Percentiles rank a stretch among this genome's conserved stretches.
These are phyloP conservation scores for Pythium aphanidermatum DNA, from an alignment of 352 stramenopile species.

Conservation along the genomic window DNA sequence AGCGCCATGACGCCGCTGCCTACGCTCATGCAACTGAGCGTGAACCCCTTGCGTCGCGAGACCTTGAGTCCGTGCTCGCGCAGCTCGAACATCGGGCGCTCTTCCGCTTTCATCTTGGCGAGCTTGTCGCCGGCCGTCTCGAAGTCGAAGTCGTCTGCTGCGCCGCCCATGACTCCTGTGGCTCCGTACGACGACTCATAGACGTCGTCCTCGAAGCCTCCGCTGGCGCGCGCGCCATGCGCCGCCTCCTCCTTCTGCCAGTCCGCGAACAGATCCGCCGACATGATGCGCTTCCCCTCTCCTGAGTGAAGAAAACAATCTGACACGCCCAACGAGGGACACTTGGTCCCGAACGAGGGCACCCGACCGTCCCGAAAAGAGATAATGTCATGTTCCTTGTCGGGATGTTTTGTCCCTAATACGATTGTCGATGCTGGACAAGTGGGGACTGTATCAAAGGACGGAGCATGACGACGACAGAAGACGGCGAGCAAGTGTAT, in stretches of 20 bases:
- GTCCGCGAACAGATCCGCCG: conserved; percentile 84
- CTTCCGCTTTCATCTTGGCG: conserved; percentile 45
- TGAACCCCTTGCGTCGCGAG: conserved; percentile 80
- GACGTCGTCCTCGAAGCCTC: conserved; percentile 3
- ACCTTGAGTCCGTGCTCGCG: conserved; percentile 85
- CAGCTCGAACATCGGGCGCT: conserved; percentile 83
- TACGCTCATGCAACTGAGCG: conserved; percentile 70
- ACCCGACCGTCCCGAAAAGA: too few relatives aligned
- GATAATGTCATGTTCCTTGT: too few relatives aligned
- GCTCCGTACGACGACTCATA: conserved; percentile 13
- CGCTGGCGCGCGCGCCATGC: conserved; percentile 14
- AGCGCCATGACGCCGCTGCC: conserved; percentile 80
- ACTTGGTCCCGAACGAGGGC: too few relatives aligned
- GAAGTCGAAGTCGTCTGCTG: conserved; percentile 76
- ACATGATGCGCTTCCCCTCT: conserved; percentile 41
- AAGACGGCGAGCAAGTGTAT: conserved; percentile 4
- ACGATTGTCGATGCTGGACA: too few relatives aligned
- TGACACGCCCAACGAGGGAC: conserved; percentile 9
- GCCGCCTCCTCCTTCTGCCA: conserved; percentile 81
- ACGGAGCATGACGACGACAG: background rate
- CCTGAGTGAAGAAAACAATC: conserved; percentile 6
- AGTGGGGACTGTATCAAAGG: background rate
- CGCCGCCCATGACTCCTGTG: conserved; percentile 20
- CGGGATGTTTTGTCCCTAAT: too few relatives aligned
- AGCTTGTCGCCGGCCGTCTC: conserved; percentile 49